Evolutionary conservation across 148 eudicot genomes (phyloP), one percentile per base, ranked within the genome.

Genomic region (Arctostaphylos glauca): DNA sequence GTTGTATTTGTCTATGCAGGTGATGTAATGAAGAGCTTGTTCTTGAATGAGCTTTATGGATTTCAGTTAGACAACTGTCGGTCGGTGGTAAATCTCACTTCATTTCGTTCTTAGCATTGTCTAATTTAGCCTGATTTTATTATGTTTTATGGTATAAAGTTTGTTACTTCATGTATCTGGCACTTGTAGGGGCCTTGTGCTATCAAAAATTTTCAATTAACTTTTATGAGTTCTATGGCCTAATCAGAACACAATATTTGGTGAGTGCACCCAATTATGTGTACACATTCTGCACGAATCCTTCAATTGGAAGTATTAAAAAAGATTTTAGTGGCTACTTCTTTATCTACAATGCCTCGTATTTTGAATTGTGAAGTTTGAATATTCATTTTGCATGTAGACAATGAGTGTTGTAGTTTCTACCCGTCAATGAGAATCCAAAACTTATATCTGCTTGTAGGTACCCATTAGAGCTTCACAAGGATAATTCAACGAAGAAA

Each of bases 401-500:
- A 13, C n/a, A 23, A 79, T 21, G 2, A 44, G 14, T 79, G 25
- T 21, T 43, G 41, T 62, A 6, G 68, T 78, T 59, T 48, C 48
- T 21, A 21, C 23, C 55, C 46, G 7, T 23, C 48, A 0, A 38
- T 79, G 73, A 48, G 9, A 74, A 44, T 60, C 23, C 52, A 41
- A 31, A 38, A 67, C 48, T 72, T 74, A 13, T 78, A 81, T 31
- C 62, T 86, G 31, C 21, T 8, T 82, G 66, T 83, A 96, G 99
- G 99, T 96, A 96, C 73, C 99, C 99, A 0, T 77, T 96, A 92
- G 99, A 94, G 92, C 92, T 96, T 56, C 89, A 98, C 18, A 96
- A 93, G 89, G 97, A 87, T 84, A 96, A 96, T 85, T 86, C 98
- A 25, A 88, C 90, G 25, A 96, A 96, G 89, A 89, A 85, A 74